Evolutionary conservation across 768 basidiomycete species (phyloP), one percentile per base, ranked within the genome.

Genomic region (Mycena belliarum): DNA sequence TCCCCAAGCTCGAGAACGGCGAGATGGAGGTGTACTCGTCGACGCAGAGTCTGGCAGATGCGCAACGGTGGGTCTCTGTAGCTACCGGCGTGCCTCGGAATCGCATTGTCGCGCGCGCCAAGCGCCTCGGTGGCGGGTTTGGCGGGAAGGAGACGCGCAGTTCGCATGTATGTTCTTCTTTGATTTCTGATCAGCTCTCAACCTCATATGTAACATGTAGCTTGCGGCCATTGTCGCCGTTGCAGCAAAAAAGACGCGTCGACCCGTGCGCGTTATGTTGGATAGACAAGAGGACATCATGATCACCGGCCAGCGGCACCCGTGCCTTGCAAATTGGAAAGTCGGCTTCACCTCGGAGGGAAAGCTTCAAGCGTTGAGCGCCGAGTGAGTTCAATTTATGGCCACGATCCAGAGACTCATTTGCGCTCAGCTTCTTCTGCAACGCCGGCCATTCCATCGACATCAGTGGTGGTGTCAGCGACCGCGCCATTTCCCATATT

Each of bases 11-110:
- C 28, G 63, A 64, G 45, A 57, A 52, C 20, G 63, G 63, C 20
- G 63, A 64, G 40, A 58, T 64, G 63, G 63, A 64, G 15, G 52
- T 64, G 4, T 64, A 60, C 37, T 61, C 63, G 29, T 64, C 63
- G 5, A 64, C 59, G 11, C 63, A 64, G 38, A 46, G 48, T 12
- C 49, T 55, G 25, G 40, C 59, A 4, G 60, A 61, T 24, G 49
- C 59, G 8, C 63, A 64, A 38, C 41, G 56, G 21, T 64, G 63
- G 59, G 60, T 61, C 14, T 51, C 63, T 12, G 14, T 44, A 5
- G 63, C 25, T 15, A 61, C 60, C 1, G 63, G 63, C 16, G 56
- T 61, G 5, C 60, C 63, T 16, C 63, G 63, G 35, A 64, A 61
- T 52, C 56, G 63, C 23, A 49, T 64, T 16, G 63, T 64, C 10